Evolutionary conservation across 2,329 filamentous ascomycete species (phyloP).

Genomic region (Leptosphaerulina australis): DNA sequence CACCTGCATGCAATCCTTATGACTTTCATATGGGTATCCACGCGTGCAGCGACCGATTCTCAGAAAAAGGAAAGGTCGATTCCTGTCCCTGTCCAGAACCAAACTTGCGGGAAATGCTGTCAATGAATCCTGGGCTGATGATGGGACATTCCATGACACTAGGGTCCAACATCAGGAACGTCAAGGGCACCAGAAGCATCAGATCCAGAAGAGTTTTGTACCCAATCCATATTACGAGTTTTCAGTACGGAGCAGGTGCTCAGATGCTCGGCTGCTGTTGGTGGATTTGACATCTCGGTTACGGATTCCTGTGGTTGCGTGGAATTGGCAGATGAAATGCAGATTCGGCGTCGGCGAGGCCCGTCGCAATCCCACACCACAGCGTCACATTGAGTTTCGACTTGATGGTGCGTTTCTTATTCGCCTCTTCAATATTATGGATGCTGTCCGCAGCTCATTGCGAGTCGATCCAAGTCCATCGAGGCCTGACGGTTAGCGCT

Average conservation of each 20-base stretch:
- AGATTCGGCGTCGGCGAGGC: constrained; percentile 11
- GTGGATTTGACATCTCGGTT: constrained; percentile 5
- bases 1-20: not conserved
- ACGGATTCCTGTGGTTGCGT: not conserved
- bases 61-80: not conserved
- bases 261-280: constrained; percentile 14
- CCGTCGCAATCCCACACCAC: constrained; percentile 2
- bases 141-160: not conserved
- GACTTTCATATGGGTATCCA: not conserved
- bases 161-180: constrained; percentile 2
- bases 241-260: constrained; percentile 6
- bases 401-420: constrained; percentile 1
- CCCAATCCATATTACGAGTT: not conserved
- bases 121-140: constrained; percentile 7
- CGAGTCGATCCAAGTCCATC: constrained; percentile 2
- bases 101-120: not conserved
- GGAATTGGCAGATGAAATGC: constrained; percentile 3
- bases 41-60: not conserved
- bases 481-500: constrained; percentile 8
- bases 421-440: constrained; percentile 10
- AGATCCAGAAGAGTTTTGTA: not conserved
- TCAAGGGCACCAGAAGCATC: constrained; percentile 3
- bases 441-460: constrained; percentile 1
- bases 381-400: not conserved
- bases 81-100: not conserved